Conservation (phyloP, 768 basidiomycete genomes). For the Serpula lacrymans region DNA sequence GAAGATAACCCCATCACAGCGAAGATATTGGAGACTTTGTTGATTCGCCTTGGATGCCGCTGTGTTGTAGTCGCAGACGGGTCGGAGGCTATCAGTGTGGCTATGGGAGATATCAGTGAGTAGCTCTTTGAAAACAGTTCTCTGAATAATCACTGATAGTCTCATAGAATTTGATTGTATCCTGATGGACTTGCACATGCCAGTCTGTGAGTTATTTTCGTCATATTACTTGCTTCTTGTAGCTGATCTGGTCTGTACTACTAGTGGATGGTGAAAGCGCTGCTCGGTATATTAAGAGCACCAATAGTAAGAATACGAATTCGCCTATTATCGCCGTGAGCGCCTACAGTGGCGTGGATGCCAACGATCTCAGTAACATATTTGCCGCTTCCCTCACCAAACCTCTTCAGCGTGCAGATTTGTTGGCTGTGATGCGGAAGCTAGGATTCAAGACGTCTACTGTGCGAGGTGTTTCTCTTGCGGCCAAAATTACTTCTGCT, state of each 20-base stretch:
- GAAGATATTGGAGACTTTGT: constrained; percentile 93
- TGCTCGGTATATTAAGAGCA: constrained; percentile 95
- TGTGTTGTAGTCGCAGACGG: constrained; percentile 96
- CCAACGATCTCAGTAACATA: constrained; percentile 59
- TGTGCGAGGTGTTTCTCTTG: constrained; percentile 50
- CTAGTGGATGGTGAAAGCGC: constrained; percentile 94
- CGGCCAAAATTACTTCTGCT: constrained; percentile 50
- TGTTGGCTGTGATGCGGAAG: constrained; percentile 77
- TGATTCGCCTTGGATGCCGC: constrained; percentile 91
- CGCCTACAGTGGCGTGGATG: constrained; percentile 75
- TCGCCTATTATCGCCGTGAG: constrained; percentile 93
- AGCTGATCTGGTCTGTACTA: constrained; percentile 10
- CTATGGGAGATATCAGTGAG: constrained; percentile 96
- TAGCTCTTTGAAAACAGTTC: constrained; percentile 12
- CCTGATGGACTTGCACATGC: constrained; percentile 95
- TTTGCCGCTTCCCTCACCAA: constrained; percentile 85
- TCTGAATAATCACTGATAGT: constrained; percentile 7
- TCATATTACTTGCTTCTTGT: background rate
- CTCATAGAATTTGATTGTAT: constrained; percentile 88
- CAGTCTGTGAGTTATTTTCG: constrained; percentile 61
- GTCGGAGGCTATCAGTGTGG: constrained; percentile 94
- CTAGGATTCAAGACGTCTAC: constrained; percentile 89
- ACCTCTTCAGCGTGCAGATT: constrained; percentile 84
- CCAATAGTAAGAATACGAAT: constrained; percentile 89
- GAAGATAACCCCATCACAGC: constrained; percentile 98